Evolutionary conservation across 768 basidiomycete species (phyloP).

Genomic region (Mycena olivaceomarginata): DNA sequence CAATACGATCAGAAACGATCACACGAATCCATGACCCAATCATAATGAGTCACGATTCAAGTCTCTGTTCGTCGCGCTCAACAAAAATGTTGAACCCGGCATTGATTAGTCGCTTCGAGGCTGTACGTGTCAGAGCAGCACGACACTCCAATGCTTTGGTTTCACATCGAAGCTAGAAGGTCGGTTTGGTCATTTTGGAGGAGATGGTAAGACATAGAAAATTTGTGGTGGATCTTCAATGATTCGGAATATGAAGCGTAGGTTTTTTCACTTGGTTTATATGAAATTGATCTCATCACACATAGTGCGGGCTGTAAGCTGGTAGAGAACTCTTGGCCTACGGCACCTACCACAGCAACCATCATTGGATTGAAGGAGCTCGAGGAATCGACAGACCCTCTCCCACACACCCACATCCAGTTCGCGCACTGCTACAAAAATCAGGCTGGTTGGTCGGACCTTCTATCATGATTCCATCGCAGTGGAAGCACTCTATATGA

Average conservation of each 20-base stretch:
- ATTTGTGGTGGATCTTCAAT: constrained; percentile 97
- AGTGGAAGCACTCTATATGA: constrained; percentile 95
- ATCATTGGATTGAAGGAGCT: constrained; percentile 98
- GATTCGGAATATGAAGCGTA: constrained; percentile 96
- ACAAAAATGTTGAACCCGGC: too few species aligned
- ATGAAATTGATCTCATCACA: constrained; percentile 21
- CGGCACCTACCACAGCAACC: constrained; percentile 81
- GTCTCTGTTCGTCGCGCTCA: too few species aligned
- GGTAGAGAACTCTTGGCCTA: constrained; percentile 91
- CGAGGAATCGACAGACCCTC: constrained; percentile 87
- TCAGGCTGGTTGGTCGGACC: constrained; percentile 93
- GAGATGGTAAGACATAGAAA: too few species aligned
- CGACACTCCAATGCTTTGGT: too few species aligned
- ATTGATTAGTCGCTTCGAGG: too few species aligned
- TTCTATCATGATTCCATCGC: constrained; percentile 89
- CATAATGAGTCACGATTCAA: too few species aligned
- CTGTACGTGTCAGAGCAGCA: too few species aligned
- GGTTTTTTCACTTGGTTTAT: constrained; percentile 56
- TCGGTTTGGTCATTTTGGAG: constrained; percentile 67
- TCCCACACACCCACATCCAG: constrained; percentile 97
- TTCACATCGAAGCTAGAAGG: constrained; percentile 88
- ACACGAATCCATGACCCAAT: too few species aligned
- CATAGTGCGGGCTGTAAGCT: constrained; percentile 92
- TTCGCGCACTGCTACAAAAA: constrained; percentile 99
- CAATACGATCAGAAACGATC: too few species aligned